phyloP scores from a whole-genome alignment of 345 rosid species.

The Melaleuca quinquenervia region DNA sequence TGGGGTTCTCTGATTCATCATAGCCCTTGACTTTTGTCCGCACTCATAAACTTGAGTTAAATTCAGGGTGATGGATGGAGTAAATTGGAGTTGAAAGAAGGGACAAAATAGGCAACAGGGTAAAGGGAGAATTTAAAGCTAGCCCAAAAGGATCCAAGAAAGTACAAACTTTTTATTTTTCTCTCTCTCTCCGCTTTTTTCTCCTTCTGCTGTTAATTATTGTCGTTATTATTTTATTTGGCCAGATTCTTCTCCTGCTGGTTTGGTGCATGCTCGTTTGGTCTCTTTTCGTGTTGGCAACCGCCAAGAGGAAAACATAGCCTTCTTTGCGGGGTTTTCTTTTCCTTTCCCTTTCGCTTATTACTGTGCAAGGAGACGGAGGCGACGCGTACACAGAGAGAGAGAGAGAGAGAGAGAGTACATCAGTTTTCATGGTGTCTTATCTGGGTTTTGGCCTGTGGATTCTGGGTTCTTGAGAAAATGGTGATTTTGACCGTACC shows the following conservation, averaged over 20 bases:
- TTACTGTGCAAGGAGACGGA: slow-evolving; percentile 1
- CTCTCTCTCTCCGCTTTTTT: not conserved
- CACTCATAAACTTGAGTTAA: not conserved
- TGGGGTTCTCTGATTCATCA: not conserved
- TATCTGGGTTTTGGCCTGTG: slow-evolving; percentile 1
- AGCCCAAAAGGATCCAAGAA: slow-evolving; percentile 1
- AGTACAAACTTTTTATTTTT: not conserved
- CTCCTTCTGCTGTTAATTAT: not conserved
- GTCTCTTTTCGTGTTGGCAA: slow-evolving; percentile 22
- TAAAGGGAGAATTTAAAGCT: not conserved
- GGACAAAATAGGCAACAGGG: not conserved
- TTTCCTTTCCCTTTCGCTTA: not conserved
- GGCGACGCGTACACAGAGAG: not conserved
- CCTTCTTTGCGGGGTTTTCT: not conserved
- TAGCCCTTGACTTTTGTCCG: not conserved
- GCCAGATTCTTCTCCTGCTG: not conserved
- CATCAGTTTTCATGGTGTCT: slow-evolving; percentile 4
- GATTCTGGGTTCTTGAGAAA: slow-evolving; percentile 4
- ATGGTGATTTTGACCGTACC: slow-evolving; percentile 9
- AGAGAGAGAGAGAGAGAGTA: not conserved
- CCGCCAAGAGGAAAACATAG: not conserved
- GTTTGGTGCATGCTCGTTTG: slow-evolving; percentile 26
- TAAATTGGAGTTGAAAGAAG: not conserved
- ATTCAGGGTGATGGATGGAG: not conserved
- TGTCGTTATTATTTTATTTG: not conserved